Conservation (phyloP, 2,329 filamentous ascomycete genomes). For the Fonsecaea nubica region DNA sequence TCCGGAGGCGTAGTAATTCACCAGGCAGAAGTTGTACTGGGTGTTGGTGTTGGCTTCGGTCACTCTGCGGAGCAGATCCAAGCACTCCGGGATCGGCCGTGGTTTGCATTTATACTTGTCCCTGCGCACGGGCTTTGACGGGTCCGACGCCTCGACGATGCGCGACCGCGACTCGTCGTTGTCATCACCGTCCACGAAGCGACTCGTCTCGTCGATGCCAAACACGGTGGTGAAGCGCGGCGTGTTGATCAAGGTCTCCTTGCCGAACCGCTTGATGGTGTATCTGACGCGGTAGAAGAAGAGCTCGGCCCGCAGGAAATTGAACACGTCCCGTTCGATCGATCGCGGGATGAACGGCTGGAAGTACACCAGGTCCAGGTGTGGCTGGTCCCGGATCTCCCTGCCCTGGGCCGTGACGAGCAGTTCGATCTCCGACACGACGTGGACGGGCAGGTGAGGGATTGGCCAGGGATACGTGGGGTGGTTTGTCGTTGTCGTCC, state of each 20-base stretch:
- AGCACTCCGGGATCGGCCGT: conserved; percentile 72
- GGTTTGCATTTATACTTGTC: conserved; percentile 67
- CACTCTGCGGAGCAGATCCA: conserved; percentile 67
- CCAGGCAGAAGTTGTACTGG: conserved; percentile 77
- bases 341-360: conserved; percentile 71
- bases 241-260: conserved; percentile 68
- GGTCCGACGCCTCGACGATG: conserved; percentile 30
- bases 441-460: conserved; percentile 53
- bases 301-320: conserved; percentile 72
- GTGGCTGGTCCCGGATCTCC: conserved; percentile 68
- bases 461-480: conserved; percentile 61
- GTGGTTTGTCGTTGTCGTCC: conserved; percentile 53
- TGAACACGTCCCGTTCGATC: conserved; percentile 66
- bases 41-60: conserved; percentile 72
- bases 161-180: not conserved
- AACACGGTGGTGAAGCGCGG: conserved; percentile 69
- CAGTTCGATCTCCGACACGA: conserved; percentile 50
- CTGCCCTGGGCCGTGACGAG: conserved; percentile 58
- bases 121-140: conserved; percentile 48
- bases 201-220: conserved; percentile 68
- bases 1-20: conserved; percentile 83
- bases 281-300: conserved; percentile 80
- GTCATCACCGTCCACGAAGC: conserved; percentile 52
- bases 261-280: conserved; percentile 69
- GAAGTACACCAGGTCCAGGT: conserved; percentile 77